Evolutionary conservation across 2,329 filamentous ascomycete species (phyloP), one percentile per base, ranked within the genome.

Genomic region (Aspergillus tamarii): DNA sequence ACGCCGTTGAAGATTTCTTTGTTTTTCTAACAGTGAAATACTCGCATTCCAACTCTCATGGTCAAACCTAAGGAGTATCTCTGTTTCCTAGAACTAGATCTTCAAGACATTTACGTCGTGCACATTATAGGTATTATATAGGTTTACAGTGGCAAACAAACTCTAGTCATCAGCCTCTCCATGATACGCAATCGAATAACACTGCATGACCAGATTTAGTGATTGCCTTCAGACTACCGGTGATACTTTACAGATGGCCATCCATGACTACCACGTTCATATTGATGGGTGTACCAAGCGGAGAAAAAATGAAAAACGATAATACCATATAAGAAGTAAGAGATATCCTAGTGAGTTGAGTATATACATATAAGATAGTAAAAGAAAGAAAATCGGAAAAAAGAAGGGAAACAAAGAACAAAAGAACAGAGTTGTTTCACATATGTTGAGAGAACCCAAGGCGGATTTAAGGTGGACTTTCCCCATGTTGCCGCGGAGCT

Each of bases 401-500:
- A 19, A 23, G 10, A 46, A 30, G 14, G 45, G 10, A 36, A 36
- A 36, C 34, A 36, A 36, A 36, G 34, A 6, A 4, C 14, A 0
- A 36, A 7, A 36, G 14, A 36, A 36, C 5, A 36, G 5, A 14
- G 14, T 16, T 16, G 16, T 7, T 16, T 36, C 34, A 16, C 34
- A 36, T 36, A 36, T 2, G 14, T 16, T 36, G 34, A 36, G 34
- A 36, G 34, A 36, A 36, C 14, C 14, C 5, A 36, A 32, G 34
- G 14, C 34, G 14, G 14, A 52, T 30, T 52, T 52, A 30, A 32
- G 21, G 46, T 34, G 28, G 16, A 36, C 45, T 45, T 48, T 46
- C 56, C 30, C 57, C 57, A 45, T 43, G 57, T 50, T 50, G 53
- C 57, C 30, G 57, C 43, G 43, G 57, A 59, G 57, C 43, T 59